A percentile compares a stretch with the other conserved stretches of the same genome.
Evolutionary conservation across 2,329 filamentous ascomycete species (phyloP).

Genomic region (Apiospora arundinis): DNA sequence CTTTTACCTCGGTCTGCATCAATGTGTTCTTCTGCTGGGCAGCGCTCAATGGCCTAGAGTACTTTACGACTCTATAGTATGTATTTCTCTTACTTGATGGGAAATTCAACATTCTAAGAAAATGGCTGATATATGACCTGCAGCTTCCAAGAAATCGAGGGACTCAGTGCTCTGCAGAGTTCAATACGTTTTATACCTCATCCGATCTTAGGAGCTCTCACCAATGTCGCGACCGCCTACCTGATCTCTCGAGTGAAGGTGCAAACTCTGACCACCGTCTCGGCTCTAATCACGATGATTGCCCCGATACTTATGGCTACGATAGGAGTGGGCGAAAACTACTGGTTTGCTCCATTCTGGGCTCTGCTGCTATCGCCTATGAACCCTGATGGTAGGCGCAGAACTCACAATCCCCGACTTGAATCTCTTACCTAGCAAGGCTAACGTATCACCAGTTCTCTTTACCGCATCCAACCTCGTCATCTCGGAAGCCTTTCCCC

Average conservation of each 20-base stretch:
- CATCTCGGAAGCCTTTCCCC: slow-evolving; percentile 60
- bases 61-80: slow-evolving; percentile 50
- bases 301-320: slow-evolving; percentile 63
- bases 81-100: slow-evolving; percentile 21
- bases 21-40: slow-evolving; percentile 50
- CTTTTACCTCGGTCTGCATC: slow-evolving; percentile 58
- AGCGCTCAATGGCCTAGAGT: slow-evolving; percentile 50
- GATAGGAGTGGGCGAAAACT: slow-evolving; percentile 51
- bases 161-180: slow-evolving; percentile 43
- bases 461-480: slow-evolving; percentile 63
- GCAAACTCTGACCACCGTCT: slow-evolving; percentile 45
- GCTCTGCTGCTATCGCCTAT: slow-evolving; percentile 50
- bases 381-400: slow-evolving; percentile 2
- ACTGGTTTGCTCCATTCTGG: slow-evolving; percentile 56
- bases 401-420: neutral
- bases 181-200: slow-evolving; percentile 35
- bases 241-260: slow-evolving; percentile 48
- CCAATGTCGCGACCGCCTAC: slow-evolving; percentile 50
- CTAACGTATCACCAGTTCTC: slow-evolving; percentile 44
- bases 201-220: slow-evolving; percentile 47
- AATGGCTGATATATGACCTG: neutral
- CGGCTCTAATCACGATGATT: slow-evolving; percentile 50
- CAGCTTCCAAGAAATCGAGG: slow-evolving; percentile 53
- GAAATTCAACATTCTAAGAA: neutral
- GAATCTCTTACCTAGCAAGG: neutral